These are phyloP conservation scores for Eurotiales sp. DNA, from an alignment of 2,329 filamentous ascomycete species.

Conservation along the genomic window DNA sequence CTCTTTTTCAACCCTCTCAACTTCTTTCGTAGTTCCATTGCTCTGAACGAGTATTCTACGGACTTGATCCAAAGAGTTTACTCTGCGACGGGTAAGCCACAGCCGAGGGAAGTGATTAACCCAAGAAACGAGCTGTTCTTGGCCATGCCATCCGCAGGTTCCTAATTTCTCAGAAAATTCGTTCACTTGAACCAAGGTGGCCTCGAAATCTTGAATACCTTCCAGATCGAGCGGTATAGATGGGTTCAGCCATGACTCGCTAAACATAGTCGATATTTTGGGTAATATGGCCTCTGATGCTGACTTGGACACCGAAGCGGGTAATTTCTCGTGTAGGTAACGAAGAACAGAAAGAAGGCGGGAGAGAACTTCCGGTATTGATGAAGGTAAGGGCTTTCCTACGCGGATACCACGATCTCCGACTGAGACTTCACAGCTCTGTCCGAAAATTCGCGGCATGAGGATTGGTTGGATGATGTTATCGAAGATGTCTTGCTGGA, in stretches of 20 bases:
- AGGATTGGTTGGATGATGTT: slow-evolving; percentile 33
- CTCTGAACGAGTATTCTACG: slow-evolving; percentile 65
- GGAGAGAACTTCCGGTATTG: slow-evolving; percentile 36
- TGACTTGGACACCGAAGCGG: slow-evolving; percentile 45
- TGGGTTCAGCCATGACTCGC: slow-evolving; percentile 69
- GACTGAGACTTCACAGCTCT: slow-evolving; percentile 25
- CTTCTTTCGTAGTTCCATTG: slow-evolving; percentile 63
- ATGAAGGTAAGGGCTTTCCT: slow-evolving; percentile 23
- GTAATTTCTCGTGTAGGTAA: slow-evolving; percentile 51
- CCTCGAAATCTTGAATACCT: slow-evolving; percentile 68
- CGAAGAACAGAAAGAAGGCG: slow-evolving; percentile 45
- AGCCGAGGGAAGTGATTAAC: slow-evolving; percentile 72
- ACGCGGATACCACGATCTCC: slow-evolving; percentile 27
- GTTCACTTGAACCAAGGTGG: slow-evolving; percentile 61
- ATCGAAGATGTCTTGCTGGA: slow-evolving; percentile 30
- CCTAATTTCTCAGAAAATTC: slow-evolving; percentile 63
- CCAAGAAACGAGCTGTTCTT: slow-evolving; percentile 69
- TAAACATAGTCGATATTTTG: slow-evolving; percentile 63
- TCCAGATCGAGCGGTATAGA: slow-evolving; percentile 71
- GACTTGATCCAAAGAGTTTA: slow-evolving; percentile 71
- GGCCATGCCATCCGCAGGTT: slow-evolving; percentile 59
- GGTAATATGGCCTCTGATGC: slow-evolving; percentile 70
- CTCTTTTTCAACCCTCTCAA: slow-evolving; percentile 82
- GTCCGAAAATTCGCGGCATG: slow-evolving; percentile 22
- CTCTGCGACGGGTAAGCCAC: slow-evolving; percentile 82